Base-by-base conservation (phyloP, 345 rosid species). In the Kandelia obovata region DNA sequence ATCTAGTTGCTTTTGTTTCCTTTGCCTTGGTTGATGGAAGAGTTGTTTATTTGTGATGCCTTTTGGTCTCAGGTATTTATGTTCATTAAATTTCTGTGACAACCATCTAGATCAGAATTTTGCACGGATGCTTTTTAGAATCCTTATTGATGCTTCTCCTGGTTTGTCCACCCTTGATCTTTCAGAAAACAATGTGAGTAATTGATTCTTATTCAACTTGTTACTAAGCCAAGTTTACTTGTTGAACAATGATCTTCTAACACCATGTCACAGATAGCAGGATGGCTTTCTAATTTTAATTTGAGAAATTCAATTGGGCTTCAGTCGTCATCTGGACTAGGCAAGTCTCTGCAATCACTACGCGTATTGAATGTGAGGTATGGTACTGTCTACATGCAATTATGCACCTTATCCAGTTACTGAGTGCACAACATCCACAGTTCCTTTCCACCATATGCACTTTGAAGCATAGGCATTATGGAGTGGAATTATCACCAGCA, bases 141-240 rank as follows among this genome's bases (percentile, higher is more conserved):
- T 81, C 46, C 92, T 94, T 72, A 75, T 89, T 71, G 81, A 89
- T 65, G 78, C 87, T 73, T 81, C 91, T 1, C 83, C 87, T 34
- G 59, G 68, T 32, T 46, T 91, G 65, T 80, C 89, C 26, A 65
- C 65, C 73, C 92, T 94, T 52, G 92, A 91, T 68, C 89, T 94
- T 71, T 94, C 98, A 53, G 96, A 89, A 39, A 94, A 94, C 78
- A 71, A 78, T 68, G 98, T 91, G 75, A 66, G 90, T 71, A 66
- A 69, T 70, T 74, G 64, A 58, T 53, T 84, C 60, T 16, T 27
- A 66, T 67, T 34, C 11, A 28, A 35, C 58, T 49, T 47, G 26
- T 57, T 52, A 15, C 10, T 59, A 32, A 5, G 53, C 7, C 13
- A 15, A 19, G 10, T 15, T 28, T 30, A 30, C 39, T 52, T 15